Conservation (phyloP, 139 green algal species). For the Picochlorum sp. region DNA sequence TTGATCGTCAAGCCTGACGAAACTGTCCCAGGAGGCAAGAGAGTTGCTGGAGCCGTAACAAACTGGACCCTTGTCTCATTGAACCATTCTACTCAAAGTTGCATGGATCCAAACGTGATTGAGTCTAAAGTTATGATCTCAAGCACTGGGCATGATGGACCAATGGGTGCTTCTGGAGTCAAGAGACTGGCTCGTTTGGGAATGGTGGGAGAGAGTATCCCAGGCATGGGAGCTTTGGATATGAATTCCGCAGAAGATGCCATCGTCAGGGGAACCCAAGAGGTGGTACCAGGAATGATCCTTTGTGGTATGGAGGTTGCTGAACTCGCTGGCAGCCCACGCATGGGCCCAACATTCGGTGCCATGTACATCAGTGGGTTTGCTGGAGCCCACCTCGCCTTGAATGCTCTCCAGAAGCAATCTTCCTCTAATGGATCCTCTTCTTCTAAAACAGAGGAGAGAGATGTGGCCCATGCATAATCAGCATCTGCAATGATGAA, state of each 20-base stretch:
- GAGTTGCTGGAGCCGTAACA: conserved; percentile 85
- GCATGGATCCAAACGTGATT: conserved; percentile 94
- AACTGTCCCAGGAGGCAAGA: conserved; percentile 15
- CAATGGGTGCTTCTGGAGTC: conserved; percentile 84
- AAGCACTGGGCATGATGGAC: conserved; percentile 89
- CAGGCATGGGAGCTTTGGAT: conserved; percentile 92
- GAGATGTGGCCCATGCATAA: too few species aligned
- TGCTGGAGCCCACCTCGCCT: conserved; percentile 85
- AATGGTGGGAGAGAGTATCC: conserved; percentile 64
- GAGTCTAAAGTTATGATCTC: conserved; percentile 86
- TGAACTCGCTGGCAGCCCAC: conserved; percentile 63
- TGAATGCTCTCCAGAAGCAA: conserved; percentile 52
- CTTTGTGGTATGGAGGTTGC: conserved; percentile 90
- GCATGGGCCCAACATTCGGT: conserved; percentile 95
- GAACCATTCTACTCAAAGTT: conserved; percentile 92
- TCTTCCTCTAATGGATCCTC: too few species aligned
- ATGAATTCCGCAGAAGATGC: conserved; percentile 81
- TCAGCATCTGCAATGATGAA: too few species aligned
- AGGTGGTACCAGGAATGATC: conserved; percentile 93
- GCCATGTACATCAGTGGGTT: conserved; percentile 90
- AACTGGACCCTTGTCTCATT: conserved; percentile 98
- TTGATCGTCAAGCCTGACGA: conserved; percentile 56
- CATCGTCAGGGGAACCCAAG: conserved; percentile 74
- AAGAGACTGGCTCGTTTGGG: conserved; percentile 85
- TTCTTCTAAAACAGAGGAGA: too few species aligned